Percentiles rank a stretch among this genome's conserved stretches.
Evolutionary conservation across 768 basidiomycete genomes (phyloP).

Genomic region (Amanita muscaria): DNA sequence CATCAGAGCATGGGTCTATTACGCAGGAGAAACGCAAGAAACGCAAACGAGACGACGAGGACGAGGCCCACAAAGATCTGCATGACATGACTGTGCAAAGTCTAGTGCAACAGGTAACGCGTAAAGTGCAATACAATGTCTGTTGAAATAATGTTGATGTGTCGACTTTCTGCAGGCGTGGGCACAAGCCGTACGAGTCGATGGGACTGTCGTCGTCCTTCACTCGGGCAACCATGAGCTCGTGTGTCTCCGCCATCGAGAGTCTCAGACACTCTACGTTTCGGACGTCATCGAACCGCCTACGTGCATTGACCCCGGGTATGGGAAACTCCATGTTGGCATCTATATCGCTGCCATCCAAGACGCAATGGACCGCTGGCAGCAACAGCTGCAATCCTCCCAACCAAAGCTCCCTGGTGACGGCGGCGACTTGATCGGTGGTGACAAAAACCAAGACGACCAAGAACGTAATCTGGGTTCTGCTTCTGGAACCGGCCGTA

Average conservation of each 20-base stretch:
- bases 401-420: conserved; percentile 7
- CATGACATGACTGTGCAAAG: conserved; percentile 6
- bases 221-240: conserved; percentile 15
- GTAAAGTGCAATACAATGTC: conserved; percentile 1
- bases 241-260: too few species aligned
- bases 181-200: too few species aligned
- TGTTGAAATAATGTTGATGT: conserved; percentile 8
- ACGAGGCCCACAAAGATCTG: conserved; percentile 2
- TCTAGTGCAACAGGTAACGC: conserved; percentile 17
- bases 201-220: too few species aligned
- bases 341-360: conserved; percentile 15
- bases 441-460: too few species aligned
- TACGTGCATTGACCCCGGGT: conserved; percentile 12
- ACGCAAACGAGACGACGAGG: conserved; percentile 5
- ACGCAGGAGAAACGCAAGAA: background rate
- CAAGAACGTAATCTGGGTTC: conserved; percentile 2
- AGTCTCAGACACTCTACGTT: conserved; percentile 14
- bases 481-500: conserved; percentile 4
- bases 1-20: background rate
- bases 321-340: conserved; percentile 16
- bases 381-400: conserved; percentile 5
- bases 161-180: conserved; percentile 11
- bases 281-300: conserved; percentile 12
- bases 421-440: conserved; percentile 3
- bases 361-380: conserved; percentile 13